Base-by-base conservation (phyloP, 225 moss, liverwort and hornwort genomes). In the Takakia lepidozioides region DNA sequence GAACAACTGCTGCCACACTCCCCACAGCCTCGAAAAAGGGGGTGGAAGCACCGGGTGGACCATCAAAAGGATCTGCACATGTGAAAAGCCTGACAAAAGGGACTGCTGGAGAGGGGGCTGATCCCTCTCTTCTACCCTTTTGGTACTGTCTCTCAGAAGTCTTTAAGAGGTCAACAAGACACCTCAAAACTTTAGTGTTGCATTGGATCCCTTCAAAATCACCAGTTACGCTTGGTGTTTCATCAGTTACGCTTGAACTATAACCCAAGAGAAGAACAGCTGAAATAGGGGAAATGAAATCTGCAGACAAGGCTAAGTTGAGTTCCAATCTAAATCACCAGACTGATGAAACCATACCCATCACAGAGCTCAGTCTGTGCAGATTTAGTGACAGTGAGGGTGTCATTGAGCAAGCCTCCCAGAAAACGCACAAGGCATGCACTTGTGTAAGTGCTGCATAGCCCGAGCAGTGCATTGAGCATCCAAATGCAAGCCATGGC, bases 381-480 rank as follows among this genome's bases (percentile, higher is more conserved):
- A 25, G 92, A 92, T 59, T 92, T 87, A 1, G 84, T 85, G 50
- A 84, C 49, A 1, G 81, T 87, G 29, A 87, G 67, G 11, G 92
- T 84, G 59, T 87, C 92, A 46, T 92, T 92, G 46, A 92, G 76
- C 52, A 92, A 55, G 5, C 87, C 92, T 30, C 87, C 87, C 2
- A 92, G 51, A 53, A 92, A 87, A 6, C 92, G 82, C 41, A 92
- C 45, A 20, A 60, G 72, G 60, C 92, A 87, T 4, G 84, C 84
- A 41, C 46, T 64, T 15, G 48, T 52, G 63, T 80, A 92, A 22
- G 82, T 80, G 24, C 21, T 56, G 70, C 73, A 82, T 23, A 87
- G 27, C 11, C 92, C 92, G 61, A 92, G 41, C 3, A 92, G 50
- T 13, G 86, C 50, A 92, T 58, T 1, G 48, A 57, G 66, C 80